Base-by-base conservation (phyloP, 1,284 basidiomycete species). In the Ganoderma multipileum region DNA sequence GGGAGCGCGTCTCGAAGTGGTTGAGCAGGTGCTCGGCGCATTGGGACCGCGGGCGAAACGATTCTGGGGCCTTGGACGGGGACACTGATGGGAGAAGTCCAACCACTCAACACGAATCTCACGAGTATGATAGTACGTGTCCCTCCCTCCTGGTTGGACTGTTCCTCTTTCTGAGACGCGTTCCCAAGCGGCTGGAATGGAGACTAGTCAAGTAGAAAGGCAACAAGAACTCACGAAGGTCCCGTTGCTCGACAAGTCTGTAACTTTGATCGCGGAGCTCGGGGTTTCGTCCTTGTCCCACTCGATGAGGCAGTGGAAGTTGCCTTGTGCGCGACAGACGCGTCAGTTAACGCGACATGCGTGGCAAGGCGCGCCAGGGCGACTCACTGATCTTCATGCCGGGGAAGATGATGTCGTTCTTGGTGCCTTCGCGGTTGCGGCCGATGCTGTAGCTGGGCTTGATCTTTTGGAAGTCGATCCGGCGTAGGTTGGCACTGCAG, bases 161-260 rank as follows among this genome's bases (percentile, higher is more conserved):
- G 2, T 33, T 42, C 41, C 41, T 1, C 41, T 4, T 14, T 42
- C 41, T 16, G 5, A 5, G 42, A 44, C 42, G 42, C 20, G 42
- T 5, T 18, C 20, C 20, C 18, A n/a, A 44, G 7, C 12, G 38
- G 20, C 42, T 20, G 20, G 20, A 20, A n/a, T 8, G n/a, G 42
- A 44, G 44, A 47, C 44, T 20, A 23, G n/a, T 7, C 9, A n/a
- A 47, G 16, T 7, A 20, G 18, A 18, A 3, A 47, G 47, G 47
- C 26, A 12, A 12, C 47, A 23, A 26, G 3, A 16, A 85, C 93
- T 78, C 81, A 95, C 94, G 81, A 87, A 96, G 11, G 95, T 96
- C 0, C 95, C 72, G 41, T 97, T 97, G 67, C 91, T 94, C 20
- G 92, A 95, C 61, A 81, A 79, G 79, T 97, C 95, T 12, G 84